phyloP scores from a whole-genome alignment of 331 rosid genomes.

The Malus hybrid region DNA sequence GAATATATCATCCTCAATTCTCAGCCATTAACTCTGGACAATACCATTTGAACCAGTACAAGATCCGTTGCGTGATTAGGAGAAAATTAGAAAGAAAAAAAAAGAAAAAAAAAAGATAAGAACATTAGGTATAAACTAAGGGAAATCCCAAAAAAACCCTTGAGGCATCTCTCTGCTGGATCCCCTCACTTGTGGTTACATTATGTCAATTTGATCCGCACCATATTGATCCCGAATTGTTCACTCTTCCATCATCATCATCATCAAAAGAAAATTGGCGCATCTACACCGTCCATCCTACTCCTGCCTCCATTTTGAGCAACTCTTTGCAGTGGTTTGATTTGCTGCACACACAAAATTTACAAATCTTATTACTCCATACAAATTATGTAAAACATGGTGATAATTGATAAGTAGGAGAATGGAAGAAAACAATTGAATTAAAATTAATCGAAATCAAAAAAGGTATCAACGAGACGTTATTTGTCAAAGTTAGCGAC shows the following conservation, averaged over 20 bases:
- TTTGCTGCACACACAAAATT: slow-evolving; percentile 11
- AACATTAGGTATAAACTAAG: background rate
- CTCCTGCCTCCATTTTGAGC: slow-evolving; percentile 1
- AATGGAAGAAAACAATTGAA: background rate
- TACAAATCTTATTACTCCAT: background rate
- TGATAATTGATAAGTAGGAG: background rate
- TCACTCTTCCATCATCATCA: background rate
- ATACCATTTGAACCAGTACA: background rate
- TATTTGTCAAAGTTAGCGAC: too few relatives aligned
- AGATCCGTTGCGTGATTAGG: background rate
- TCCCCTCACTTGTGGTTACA: background rate
- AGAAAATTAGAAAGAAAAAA: background rate
- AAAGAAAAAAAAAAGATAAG: background rate
- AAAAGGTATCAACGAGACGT: too few relatives aligned
- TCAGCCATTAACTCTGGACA: background rate
- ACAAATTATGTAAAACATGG: background rate
- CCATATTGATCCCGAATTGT: background rate
- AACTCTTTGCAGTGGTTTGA: background rate
- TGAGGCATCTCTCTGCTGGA: slow-evolving; percentile 6
- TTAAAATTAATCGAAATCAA: background rate
- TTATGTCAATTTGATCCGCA: slow-evolving; percentile 1
- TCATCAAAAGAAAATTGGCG: background rate
- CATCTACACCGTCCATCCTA: background rate
- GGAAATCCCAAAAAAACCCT: background rate
- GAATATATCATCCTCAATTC: background rate